A percentile compares a stretch with the other conserved stretches of the same genome.
These are phyloP conservation scores for Cladosporium sp. DNA, from an alignment of 2,329 filamentous ascomycete genomes.

Conservation along the genomic window DNA sequence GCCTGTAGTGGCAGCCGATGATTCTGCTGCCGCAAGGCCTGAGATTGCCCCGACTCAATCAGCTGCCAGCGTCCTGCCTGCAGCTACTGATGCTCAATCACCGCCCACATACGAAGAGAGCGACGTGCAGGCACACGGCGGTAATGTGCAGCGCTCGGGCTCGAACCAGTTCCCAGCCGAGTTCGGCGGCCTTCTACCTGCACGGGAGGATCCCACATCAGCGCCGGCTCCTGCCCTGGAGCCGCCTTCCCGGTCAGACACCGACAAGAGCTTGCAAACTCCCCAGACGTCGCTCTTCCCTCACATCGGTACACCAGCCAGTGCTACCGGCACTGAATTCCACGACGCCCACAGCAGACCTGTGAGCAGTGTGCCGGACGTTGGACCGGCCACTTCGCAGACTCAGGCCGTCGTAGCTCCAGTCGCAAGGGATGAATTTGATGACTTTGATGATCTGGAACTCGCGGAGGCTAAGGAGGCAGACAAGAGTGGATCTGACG, in stretches of 20 bases:
- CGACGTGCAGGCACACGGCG: conserved; percentile 36
- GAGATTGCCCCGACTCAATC: conserved; percentile 30
- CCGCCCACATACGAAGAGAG: conserved; percentile 58
- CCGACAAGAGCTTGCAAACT: conserved; percentile 9
- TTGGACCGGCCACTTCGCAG: conserved; percentile 24
- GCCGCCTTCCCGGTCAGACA: conserved; percentile 1
- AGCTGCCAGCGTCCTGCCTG: conserved; percentile 48
- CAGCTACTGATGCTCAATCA: conserved; percentile 56
- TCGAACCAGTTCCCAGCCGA: conserved; percentile 51
- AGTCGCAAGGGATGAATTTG: conserved; percentile 57
- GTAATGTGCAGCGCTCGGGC: conserved; percentile 30
- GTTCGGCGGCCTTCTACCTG: conserved; percentile 57
- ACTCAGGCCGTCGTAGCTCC: conserved; percentile 19
- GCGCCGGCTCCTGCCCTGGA: conserved; percentile 19
- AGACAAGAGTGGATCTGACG: conserved; percentile 71
- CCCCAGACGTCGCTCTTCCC: conserved; percentile 19
- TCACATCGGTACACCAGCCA: background rate
- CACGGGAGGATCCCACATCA: conserved; percentile 53
- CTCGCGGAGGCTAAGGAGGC: conserved; percentile 81
- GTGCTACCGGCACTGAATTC: conserved; percentile 22
- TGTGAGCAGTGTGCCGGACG: conserved; percentile 30
- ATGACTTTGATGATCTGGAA: conserved; percentile 76
- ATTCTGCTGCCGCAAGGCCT: conserved; percentile 18
- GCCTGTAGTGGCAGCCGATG: conserved; percentile 15
- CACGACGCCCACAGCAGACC: conserved; percentile 34